Percentiles rank a stretch among this genome's conserved stretches.
These are phyloP conservation scores for Alternaria gaisen DNA, from an alignment of 2,329 filamentous ascomycete genomes.

Conservation along the genomic window DNA sequence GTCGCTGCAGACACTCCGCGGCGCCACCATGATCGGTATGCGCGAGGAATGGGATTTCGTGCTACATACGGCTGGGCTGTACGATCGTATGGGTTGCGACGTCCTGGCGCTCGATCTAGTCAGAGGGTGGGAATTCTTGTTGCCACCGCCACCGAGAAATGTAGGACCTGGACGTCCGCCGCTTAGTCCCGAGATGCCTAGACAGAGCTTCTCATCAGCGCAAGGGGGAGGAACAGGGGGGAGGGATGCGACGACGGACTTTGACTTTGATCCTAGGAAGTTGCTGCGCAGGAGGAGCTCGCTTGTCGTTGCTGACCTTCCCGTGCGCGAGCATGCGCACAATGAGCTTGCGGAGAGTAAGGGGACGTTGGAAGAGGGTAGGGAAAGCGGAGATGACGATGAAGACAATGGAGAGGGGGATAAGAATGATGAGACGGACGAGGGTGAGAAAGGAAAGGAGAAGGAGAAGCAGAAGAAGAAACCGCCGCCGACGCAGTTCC, in stretches of 20 bases:
- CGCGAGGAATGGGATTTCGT: slow-evolving; percentile 89
- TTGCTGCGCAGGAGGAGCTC: slow-evolving; percentile 76
- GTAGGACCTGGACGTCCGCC: slow-evolving; percentile 23
- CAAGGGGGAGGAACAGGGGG: too few relatives aligned
- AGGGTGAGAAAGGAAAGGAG: slow-evolving; percentile 37
- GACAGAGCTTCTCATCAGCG: slow-evolving; percentile 13
- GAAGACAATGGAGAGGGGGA: slow-evolving; percentile 10
- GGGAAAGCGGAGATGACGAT: slow-evolving; percentile 54
- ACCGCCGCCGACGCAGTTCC: slow-evolving; percentile 77
- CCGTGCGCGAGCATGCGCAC: slow-evolving; percentile 46
- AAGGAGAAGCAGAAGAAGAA: slow-evolving; percentile 56
- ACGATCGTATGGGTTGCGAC: slow-evolving; percentile 93
- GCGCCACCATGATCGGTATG: slow-evolving; percentile 82
- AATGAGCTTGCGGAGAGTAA: slow-evolving; percentile 27
- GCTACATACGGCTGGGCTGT: slow-evolving; percentile 82
- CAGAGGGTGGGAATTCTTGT: slow-evolving; percentile 81
- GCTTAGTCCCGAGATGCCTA: slow-evolving; percentile 39
- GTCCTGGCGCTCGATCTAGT: slow-evolving; percentile 86
- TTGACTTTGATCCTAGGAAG: slow-evolving; percentile 68
- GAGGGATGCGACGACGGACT: slow-evolving; percentile 32
- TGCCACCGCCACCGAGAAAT: slow-evolving; percentile 46
- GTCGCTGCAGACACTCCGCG: slow-evolving; percentile 82
- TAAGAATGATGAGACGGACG: too few relatives aligned
- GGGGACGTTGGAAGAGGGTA: slow-evolving; percentile 34
- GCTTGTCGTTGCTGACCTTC: slow-evolving; percentile 80